Evolutionary conservation across 345 rosid genomes (phyloP), one percentile per base, ranked within the genome.

Genomic region (Lumnitzera racemosa): DNA sequence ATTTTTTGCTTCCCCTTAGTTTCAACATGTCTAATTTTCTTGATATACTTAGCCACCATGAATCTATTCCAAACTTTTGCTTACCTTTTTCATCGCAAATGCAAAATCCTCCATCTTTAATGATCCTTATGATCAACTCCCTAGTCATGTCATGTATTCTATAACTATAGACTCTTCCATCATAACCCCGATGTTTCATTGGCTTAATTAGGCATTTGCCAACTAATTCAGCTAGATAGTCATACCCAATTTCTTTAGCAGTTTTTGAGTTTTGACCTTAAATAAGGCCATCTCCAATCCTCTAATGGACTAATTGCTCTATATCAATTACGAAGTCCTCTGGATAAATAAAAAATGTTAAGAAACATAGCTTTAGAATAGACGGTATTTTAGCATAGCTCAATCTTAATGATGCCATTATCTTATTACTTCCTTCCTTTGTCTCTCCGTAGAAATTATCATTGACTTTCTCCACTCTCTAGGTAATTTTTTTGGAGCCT

Each of bases 271-370:
- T 66, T 64, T 76, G 74, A 49, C 25, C 3, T 9, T 76, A 76
- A 47, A 72, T 80, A 59, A 86, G 81, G 15, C 87, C 92, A 71
- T 86, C 89, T 13, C 81, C 85, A 2, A 81, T 63, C 92, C 87
- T 83, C 81, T 87, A 85, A 53, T 73, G 72, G 8, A 83, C 74
- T 5, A 86, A 58, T 31, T 86, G 89, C 56, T 86, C 78, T 51
- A 76, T 78, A 4, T 74, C 68, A 60, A 86, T 67, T 43, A 77
- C 75, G 61, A 74, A 76, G 51, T 79, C 87, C 61, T 86, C 92
- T 0, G 85, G 46, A 55, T 55, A 55, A 27, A 55, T 29, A 1
- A 47, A 25, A 17, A 55, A 55, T 11, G 46, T 29, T 46, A 55
- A 29, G 3, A 53, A 31, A 12, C 56, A 53, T 53, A 23, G 36